A percentile compares a stretch with the other conserved stretches of the same genome.
These are phyloP conservation scores for Bacidia rubella DNA, from an alignment of 495 filamentous ascomycete genomes.

Conservation along the genomic window DNA sequence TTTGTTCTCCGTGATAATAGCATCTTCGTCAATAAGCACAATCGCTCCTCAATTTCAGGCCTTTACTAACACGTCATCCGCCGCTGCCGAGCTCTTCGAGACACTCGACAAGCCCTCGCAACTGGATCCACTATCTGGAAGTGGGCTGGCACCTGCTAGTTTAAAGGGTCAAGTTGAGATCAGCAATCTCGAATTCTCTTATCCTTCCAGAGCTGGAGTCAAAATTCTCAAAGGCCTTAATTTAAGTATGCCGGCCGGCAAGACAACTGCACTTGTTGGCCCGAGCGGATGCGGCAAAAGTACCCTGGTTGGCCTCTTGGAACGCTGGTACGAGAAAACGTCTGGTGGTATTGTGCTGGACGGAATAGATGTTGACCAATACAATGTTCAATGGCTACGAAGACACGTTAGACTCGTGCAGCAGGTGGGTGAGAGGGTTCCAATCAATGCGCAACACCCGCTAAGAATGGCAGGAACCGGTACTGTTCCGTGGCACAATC, in stretches of 20 bases:
- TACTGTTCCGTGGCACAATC: conserved; percentile 49
- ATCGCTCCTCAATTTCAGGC: conserved; percentile 21
- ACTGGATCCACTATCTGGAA: conserved; percentile 21
- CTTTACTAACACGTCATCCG: conserved; percentile 25
- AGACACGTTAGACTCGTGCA: conserved; percentile 68
- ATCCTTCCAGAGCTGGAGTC: conserved; percentile 47
- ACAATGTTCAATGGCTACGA: conserved; percentile 80
- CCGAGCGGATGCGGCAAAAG: conserved; percentile 58
- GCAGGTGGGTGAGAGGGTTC: no score
- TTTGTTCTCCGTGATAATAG: neutral
- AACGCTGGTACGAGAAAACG: conserved; percentile 44
- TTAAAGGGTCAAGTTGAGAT: conserved; percentile 27
- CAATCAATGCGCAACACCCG: no score
- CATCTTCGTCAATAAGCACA: conserved; percentile 1
- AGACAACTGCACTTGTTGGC: conserved; percentile 54
- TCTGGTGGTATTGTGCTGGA: conserved; percentile 44
- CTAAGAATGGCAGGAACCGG: no score
- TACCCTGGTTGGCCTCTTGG: conserved; percentile 50
- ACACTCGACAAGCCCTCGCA: conserved; percentile 24
- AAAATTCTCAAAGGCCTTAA: conserved; percentile 30
- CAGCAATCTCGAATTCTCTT: conserved; percentile 41
- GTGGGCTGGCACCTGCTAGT: conserved; percentile 14
- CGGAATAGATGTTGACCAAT: conserved; percentile 57
- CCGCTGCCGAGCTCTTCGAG: conserved; percentile 26
- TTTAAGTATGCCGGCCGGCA: conserved; percentile 39